Conservation (phyloP, 2,329 filamentous ascomycete species). For the Colletotrichum sp. region DNA sequence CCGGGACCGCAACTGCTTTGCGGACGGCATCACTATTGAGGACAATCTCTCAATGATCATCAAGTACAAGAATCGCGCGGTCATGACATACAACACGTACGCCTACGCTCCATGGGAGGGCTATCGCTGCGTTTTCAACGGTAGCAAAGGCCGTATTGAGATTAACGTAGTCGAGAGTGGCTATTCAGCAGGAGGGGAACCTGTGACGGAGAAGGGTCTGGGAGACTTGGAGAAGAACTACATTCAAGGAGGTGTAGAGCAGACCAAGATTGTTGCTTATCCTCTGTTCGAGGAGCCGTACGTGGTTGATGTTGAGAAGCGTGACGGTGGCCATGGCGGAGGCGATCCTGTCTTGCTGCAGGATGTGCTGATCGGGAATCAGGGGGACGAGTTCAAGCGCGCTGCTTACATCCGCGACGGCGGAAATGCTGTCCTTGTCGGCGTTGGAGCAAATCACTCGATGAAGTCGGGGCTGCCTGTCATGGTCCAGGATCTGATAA, state of each 20-base stretch:
- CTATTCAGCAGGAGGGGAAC: constrained; percentile 50
- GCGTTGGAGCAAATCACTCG: constrained; percentile 47
- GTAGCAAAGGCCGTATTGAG: constrained; percentile 49
- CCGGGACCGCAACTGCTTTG: constrained; percentile 52
- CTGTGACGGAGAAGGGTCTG: constrained; percentile 27
- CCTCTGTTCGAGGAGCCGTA: constrained; percentile 48
- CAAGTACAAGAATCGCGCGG: constrained; percentile 44
- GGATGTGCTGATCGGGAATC: constrained; percentile 45
- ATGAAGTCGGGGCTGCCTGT: constrained; percentile 32
- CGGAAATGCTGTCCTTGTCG: constrained; percentile 47
- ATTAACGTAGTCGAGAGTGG: constrained; percentile 51
- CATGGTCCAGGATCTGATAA: constrained; percentile 26
- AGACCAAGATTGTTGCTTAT: constrained; percentile 40
- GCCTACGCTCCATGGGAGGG: constrained; percentile 54
- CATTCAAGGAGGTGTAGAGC: constrained; percentile 42
- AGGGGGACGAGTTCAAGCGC: constrained; percentile 39
- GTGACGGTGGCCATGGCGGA: constrained; percentile 49
- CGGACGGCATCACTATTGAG: constrained; percentile 54
- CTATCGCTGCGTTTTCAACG: constrained; percentile 45
- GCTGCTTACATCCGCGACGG: constrained; percentile 49
- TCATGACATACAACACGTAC: constrained; percentile 48
- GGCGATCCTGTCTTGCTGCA: constrained; percentile 49
- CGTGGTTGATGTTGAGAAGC: constrained; percentile 43
- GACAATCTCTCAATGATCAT: constrained; percentile 53
- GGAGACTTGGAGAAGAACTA: constrained; percentile 24